These are phyloP conservation scores for Voacanga thouarsii DNA, from an alignment of 257 asterid genomes.

Conservation along the genomic window DNA sequence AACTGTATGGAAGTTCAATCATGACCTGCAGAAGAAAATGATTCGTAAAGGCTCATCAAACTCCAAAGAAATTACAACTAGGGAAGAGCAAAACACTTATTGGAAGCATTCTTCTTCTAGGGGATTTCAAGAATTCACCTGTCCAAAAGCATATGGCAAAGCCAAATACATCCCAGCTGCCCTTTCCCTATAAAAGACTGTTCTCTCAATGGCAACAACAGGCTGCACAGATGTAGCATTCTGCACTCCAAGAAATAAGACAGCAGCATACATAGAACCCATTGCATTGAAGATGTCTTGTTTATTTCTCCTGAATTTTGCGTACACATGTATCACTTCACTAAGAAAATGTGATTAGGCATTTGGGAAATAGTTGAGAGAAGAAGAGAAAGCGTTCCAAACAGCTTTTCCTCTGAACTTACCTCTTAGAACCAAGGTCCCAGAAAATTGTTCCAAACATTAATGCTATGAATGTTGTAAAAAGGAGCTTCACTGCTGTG, in stretches of 20 bases:
- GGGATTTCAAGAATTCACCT: conserved; percentile 32
- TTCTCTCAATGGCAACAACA: conserved; percentile 71
- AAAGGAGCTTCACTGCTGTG: conserved; percentile 85
- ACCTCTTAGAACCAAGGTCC: conserved; percentile 91
- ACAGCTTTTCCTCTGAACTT: not conserved
- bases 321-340: not conserved
- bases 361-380: not conserved
- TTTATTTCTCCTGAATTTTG: conserved; percentile 39
- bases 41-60: conserved; percentile 35
- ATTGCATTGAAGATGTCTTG: conserved; percentile 77
- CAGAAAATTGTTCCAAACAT: conserved; percentile 95
- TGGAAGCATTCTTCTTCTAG: not conserved
- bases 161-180: conserved; percentile 96
- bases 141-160: conserved; percentile 80
- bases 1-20: conserved; percentile 74
- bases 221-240: conserved; percentile 82
- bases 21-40: conserved; percentile 62
- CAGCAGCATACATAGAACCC: conserved; percentile 83
- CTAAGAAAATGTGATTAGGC: not conserved
- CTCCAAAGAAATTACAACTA: conserved; percentile 38
- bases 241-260: conserved; percentile 68
- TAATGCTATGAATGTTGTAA: conserved; percentile 65
- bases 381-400: not conserved
- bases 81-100: conserved; percentile 61
- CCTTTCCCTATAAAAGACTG: conserved; percentile 79